Evolutionary conservation across 805 yeast species (phyloP), one percentile per base, ranked within the genome.

Genomic region (Kuraishia hungarica): DNA sequence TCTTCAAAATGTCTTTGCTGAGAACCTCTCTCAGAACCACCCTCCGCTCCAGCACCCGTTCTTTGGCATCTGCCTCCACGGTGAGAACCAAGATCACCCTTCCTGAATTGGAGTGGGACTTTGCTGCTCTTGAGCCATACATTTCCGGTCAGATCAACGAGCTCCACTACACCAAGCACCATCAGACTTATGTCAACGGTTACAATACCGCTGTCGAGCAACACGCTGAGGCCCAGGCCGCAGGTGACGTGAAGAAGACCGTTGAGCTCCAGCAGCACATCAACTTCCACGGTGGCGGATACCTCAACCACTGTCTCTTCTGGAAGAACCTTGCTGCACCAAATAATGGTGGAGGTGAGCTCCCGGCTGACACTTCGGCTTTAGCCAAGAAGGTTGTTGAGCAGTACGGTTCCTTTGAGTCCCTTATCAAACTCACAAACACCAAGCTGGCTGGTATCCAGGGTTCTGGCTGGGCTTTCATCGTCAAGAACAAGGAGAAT

Each of bases 391-490:
- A 85, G 59, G 81, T 90, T 58, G 65, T 69, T 52, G 74, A 72
- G 49, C 84, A 87, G 68, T 89, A 79, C 66, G 96, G 96, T 39
- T 77, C 85, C 19, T 72, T 87, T 57, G 96, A 91, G 62, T 77
- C 76, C 55, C 76, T 91, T 71, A 82, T 84, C 57, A 63, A 72
- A 48, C 65, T 79, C 57, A 81, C 92, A 61, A 90, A 89, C 71
- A 63, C 80, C 49, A 81, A 83, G 67, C 74, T 90, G 64, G 96
- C 96, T 43, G 94, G 94, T 56, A 80, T 90, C 64, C 97, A 90
- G 74, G 97, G 97, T 68, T 87, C 96, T 5, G 97, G 97, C 51
- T 90, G 97, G 97, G 94, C 94, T 35, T 90, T 92, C 77, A 76
- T 90, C 60, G 96, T 84, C 63, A 87, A 87, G 80, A 87, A 89